Percentiles rank a stretch among this genome's conserved stretches.
phyloP scores from a whole-genome alignment of 2,329 filamentous ascomycete genomes.

The Colletotrichum orbiculare region DNA sequence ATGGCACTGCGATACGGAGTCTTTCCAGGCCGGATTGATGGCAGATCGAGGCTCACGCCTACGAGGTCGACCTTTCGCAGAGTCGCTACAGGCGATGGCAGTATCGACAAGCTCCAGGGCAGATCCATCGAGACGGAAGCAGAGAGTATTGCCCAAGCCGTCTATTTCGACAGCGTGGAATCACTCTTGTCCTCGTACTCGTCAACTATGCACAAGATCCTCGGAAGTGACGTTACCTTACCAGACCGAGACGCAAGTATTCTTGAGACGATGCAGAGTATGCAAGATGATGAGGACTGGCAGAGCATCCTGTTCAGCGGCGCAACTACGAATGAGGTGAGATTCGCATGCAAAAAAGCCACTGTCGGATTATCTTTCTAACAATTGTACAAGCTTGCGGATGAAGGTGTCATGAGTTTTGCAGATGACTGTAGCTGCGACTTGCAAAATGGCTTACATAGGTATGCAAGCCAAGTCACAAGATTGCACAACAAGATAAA shows the following conservation, averaged over 20 bases:
- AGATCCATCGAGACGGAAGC: background rate
- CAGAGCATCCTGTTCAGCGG: slow-evolving; percentile 44
- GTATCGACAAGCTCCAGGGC: slow-evolving; percentile 6
- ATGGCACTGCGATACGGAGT: slow-evolving; percentile 45
- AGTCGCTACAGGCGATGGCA: slow-evolving; percentile 22
- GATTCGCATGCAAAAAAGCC: background rate
- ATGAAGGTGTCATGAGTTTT: slow-evolving; percentile 41
- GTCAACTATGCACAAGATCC: slow-evolving; percentile 29
- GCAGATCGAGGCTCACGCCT: slow-evolving; percentile 46
- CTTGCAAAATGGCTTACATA: slow-evolving; percentile 40
- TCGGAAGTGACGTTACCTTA: slow-evolving; percentile 8
- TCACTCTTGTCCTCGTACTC: slow-evolving; percentile 39
- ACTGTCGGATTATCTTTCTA: background rate
- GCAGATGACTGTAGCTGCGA: slow-evolving; percentile 5
- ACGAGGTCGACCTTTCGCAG: slow-evolving; percentile 40
- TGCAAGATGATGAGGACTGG: slow-evolving; percentile 46
- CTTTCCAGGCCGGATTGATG: slow-evolving; percentile 42
- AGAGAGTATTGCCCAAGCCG: background rate
- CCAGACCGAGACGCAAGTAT: background rate
- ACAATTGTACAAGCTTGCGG: slow-evolving; percentile 38
- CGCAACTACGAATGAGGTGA: slow-evolving; percentile 46
- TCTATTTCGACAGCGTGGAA: slow-evolving; percentile 30
- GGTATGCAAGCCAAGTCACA: slow-evolving; percentile 34
- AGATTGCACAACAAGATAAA: background rate
- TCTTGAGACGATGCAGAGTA: slow-evolving; percentile 4